Evolutionary conservation across 2,329 filamentous ascomycete genomes (phyloP).

Genomic region (Chrysosporium queenslandicum): DNA sequence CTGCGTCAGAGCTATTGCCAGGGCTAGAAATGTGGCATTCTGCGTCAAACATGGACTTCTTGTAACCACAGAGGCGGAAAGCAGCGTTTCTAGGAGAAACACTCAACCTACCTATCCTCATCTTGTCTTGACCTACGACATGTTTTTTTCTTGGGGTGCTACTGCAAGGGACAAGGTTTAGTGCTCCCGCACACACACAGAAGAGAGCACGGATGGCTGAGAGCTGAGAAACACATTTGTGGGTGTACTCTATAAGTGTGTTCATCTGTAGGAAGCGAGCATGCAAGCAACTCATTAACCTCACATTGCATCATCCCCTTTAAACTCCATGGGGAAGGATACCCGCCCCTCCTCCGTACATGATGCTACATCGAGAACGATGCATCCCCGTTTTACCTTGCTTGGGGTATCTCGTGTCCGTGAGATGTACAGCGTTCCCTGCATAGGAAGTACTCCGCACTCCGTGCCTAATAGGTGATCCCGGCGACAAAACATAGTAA

Average conservation of each 20-base stretch:
- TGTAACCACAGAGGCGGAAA: background rate
- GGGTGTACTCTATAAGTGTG: background rate
- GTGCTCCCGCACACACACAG: slow-evolving; percentile 3
- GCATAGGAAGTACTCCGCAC: no score
- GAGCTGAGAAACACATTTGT: background rate
- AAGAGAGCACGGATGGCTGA: background rate
- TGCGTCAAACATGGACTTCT: background rate
- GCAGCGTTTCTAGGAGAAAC: background rate
- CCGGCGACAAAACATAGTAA: no score
- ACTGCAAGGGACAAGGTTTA: slow-evolving; percentile 13
- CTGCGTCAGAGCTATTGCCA: slow-evolving; percentile 2
- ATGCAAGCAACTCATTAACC: slow-evolving; percentile 10
- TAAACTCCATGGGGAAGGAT: background rate
- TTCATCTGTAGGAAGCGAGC: no score
- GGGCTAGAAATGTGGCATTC: background rate
- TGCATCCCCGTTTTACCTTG: slow-evolving; percentile 1
- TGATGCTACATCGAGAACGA: background rate
- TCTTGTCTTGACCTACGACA: no score
- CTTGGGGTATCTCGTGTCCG: background rate
- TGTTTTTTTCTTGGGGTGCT: background rate
- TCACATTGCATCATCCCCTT: slow-evolving; percentile 11
- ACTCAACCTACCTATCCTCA: no score
- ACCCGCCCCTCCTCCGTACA: background rate
- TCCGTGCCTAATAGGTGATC: no score
- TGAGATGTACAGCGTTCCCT: no score